phyloP scores from a whole-genome alignment of 1,284 basidiomycete genomes.

The Rhodotorula glutinis region DNA sequence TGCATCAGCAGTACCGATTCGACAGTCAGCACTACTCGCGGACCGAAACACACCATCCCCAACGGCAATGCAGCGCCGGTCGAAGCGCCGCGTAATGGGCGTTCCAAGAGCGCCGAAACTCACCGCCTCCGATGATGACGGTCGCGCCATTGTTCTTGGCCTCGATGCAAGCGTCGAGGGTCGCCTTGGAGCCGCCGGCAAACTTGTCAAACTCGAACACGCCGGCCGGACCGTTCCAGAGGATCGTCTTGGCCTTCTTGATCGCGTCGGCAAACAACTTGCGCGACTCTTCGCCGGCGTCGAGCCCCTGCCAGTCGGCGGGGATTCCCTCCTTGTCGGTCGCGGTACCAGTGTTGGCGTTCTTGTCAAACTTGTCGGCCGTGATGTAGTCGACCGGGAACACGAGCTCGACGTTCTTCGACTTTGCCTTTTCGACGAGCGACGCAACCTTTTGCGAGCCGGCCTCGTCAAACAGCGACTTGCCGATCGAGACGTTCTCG shows the following conservation, averaged over 20 bases:
- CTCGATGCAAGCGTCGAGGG: constrained; percentile 83
- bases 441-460: constrained; percentile 82
- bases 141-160: constrained; percentile 81
- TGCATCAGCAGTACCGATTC: constrained; percentile 51
- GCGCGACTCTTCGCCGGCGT: constrained; percentile 69
- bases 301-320: constrained; percentile 91
- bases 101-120: constrained; percentile 29
- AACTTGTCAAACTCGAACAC: constrained; percentile 97
- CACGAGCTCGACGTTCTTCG: constrained; percentile 88
- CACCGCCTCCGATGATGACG: constrained; percentile 69
- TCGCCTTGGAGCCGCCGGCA: constrained; percentile 75
- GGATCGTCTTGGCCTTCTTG: constrained; percentile 86
- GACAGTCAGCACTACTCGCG: background rate
- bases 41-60: no score
- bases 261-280: constrained; percentile 78
- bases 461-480: constrained; percentile 87
- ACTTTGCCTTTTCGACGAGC: constrained; percentile 88
- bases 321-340: constrained; percentile 85
- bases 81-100: no score
- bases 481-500: constrained; percentile 81
- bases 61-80: background rate
- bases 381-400: constrained; percentile 95
- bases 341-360: constrained; percentile 75
- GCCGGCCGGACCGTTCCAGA: constrained; percentile 96
- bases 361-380: constrained; percentile 91